A percentile compares a stretch with the other conserved stretches of the same genome.
phyloP scores from a whole-genome alignment of 331 rosid genomes.

The Dryas integrifolia region DNA sequence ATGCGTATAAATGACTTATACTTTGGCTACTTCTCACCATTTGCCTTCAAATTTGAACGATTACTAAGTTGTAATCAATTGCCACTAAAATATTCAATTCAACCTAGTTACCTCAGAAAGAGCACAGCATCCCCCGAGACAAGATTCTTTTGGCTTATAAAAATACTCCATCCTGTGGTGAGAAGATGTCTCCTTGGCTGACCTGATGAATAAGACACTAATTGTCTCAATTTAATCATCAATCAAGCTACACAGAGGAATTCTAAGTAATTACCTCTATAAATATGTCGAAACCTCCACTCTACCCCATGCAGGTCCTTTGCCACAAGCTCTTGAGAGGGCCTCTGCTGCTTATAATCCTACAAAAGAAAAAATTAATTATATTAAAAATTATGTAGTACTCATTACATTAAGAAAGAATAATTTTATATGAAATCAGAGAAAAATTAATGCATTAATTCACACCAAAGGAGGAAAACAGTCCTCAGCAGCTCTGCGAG shows the following conservation, averaged over 20 bases:
- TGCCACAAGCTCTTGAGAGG: conserved; percentile 94
- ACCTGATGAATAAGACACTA: conserved; percentile 55
- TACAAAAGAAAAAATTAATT: conserved; percentile 28
- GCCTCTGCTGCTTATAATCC: conserved; percentile 95
- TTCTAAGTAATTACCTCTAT: conserved; percentile 56
- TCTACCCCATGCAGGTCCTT: conserved; percentile 88
- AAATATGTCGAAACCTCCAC: conserved; percentile 92
- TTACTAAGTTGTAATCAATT: background rate
- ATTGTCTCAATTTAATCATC: conserved; percentile 22
- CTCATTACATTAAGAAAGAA: background rate
- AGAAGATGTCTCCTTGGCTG: conserved; percentile 98
- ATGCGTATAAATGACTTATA: background rate
- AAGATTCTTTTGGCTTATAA: conserved; percentile 91
- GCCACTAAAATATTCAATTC: background rate
- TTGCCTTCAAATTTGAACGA: conserved; percentile 11
- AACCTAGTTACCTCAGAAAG: conserved; percentile 59
- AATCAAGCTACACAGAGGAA: conserved; percentile 25
- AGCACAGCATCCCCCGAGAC: conserved; percentile 98
- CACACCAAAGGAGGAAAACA: conserved; percentile 93
- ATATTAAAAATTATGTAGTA: background rate
- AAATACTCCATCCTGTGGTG: conserved; percentile 96
- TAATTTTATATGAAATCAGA: background rate
- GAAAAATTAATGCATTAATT: conserved; percentile 19
- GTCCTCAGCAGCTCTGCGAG: conserved; percentile 98
- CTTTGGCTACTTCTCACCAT: background rate